Conservation (phyloP, 2,329 filamentous ascomycete species). For the Plenodomus biglobosus region DNA sequence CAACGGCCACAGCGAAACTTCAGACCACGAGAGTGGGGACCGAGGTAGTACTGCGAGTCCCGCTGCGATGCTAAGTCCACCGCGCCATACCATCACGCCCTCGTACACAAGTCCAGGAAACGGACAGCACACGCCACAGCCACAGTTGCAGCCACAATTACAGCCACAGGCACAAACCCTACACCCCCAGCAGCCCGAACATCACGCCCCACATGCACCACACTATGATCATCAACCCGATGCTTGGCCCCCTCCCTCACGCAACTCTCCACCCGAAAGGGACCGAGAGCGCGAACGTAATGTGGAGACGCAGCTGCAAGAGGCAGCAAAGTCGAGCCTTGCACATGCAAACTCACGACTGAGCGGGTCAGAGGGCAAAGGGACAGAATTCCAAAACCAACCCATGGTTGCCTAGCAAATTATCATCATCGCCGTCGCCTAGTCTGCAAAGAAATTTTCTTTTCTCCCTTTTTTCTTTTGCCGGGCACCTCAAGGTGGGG, state of each 20-base stretch:
- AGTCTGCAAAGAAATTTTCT: too few species aligned
- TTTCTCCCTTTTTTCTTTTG: too few species aligned
- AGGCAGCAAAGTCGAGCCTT: conserved; percentile 39
- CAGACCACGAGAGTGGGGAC: conserved; percentile 31
- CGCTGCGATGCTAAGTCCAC: conserved; percentile 28
- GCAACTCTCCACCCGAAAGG: conserved; percentile 27
- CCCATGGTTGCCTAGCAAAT: conserved; percentile 34
- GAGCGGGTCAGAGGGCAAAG: conserved; percentile 15
- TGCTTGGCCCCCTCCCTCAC: conserved; percentile 15
- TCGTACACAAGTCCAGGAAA: conserved; percentile 18
- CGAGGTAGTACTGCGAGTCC: conserved; percentile 36
- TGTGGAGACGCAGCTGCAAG: conserved; percentile 36
- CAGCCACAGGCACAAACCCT: background rate
- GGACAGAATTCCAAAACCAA: conserved; percentile 23
- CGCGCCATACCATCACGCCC: conserved; percentile 26
- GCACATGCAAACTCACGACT: conserved; percentile 30
- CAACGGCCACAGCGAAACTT: conserved; percentile 37
- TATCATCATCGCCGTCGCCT: too few species aligned
- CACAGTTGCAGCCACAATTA: conserved; percentile 3
- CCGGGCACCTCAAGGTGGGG: too few species aligned
- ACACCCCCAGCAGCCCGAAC: background rate
- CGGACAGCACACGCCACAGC: conserved; percentile 25
- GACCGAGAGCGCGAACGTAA: conserved; percentile 25
- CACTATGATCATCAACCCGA: conserved; percentile 20
- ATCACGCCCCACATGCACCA: conserved; percentile 1